Evolutionary conservation across 805 yeast species (phyloP).

Genomic region (Teunomyces kruisii): DNA sequence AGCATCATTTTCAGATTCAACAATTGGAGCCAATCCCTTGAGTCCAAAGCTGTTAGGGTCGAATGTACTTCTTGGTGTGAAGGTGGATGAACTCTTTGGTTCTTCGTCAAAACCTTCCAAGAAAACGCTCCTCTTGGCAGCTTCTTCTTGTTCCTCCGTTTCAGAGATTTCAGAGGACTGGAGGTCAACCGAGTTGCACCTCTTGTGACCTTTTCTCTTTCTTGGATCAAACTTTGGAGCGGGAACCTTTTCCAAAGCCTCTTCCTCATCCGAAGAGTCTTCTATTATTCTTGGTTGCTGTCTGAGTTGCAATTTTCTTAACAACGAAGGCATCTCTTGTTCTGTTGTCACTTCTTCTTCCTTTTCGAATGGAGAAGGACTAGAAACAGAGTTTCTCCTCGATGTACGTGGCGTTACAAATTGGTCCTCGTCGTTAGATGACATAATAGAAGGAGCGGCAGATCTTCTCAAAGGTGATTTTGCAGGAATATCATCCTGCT

Average conservation of each 20-base stretch:
- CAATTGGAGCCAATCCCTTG: slow-evolving; percentile 40
- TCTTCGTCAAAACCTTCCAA: slow-evolving; percentile 16
- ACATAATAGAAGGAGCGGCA: background rate
- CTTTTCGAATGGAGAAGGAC: slow-evolving; percentile 4
- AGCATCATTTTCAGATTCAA: slow-evolving; percentile 34
- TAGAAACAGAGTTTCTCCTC: slow-evolving; percentile 16
- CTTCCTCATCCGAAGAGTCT: slow-evolving; percentile 12
- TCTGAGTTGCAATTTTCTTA: slow-evolving; percentile 10
- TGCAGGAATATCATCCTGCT: slow-evolving; percentile 11
- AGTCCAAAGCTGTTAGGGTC: slow-evolving; percentile 26
- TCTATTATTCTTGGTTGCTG: slow-evolving; percentile 7
- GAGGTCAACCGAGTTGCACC: slow-evolving; percentile 15
- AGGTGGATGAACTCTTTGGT: slow-evolving; percentile 10
- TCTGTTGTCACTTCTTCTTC: slow-evolving; percentile 10
- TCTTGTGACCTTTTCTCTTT: slow-evolving; percentile 15
- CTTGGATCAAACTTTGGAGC: slow-evolving; percentile 16
- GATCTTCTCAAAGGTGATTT: slow-evolving; percentile 14
- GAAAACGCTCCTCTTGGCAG: slow-evolving; percentile 9
- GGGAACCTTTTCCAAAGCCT: slow-evolving; percentile 4
- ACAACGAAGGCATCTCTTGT: slow-evolving; percentile 9
- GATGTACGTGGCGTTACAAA: slow-evolving; percentile 25
- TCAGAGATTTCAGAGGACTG: slow-evolving; percentile 19
- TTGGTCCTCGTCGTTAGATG: slow-evolving; percentile 16
- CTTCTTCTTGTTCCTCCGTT: slow-evolving; percentile 11
- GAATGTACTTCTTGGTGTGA: slow-evolving; percentile 12